Evolutionary conservation across 441 rosid genomes (phyloP).

Genomic region (Adansonia rubrostipa): DNA sequence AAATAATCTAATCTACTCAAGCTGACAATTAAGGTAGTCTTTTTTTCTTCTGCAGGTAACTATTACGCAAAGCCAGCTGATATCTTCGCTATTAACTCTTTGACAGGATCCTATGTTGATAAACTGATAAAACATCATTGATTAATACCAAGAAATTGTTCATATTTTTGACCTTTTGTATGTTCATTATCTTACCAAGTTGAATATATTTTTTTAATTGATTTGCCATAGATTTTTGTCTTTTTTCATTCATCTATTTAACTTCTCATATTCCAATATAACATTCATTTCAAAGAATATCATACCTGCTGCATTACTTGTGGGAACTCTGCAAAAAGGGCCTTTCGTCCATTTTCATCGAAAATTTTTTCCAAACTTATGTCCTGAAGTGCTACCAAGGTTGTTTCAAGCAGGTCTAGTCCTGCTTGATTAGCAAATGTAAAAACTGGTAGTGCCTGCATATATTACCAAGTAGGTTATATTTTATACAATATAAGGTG

Average conservation of each 20-base stretch:
- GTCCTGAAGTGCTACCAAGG: slow-evolving; percentile 71
- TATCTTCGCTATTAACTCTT: background rate
- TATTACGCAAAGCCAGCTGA: background rate
- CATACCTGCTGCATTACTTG: slow-evolving; percentile 79
- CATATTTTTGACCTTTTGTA: background rate
- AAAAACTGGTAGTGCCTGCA: slow-evolving; percentile 64
- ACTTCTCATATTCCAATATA: background rate
- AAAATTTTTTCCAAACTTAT: slow-evolving; percentile 69
- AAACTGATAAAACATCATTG: background rate
- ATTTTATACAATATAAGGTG: background rate
- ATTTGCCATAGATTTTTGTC: background rate
- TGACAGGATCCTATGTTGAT: background rate
- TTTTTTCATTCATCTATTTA: background rate
- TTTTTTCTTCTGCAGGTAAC: background rate
- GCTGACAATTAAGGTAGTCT: background rate
- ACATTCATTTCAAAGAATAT: background rate
- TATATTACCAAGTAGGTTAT: slow-evolving; percentile 13
- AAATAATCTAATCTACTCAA: background rate
- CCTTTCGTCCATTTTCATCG: slow-evolving; percentile 64
- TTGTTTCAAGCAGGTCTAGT: slow-evolving; percentile 80
- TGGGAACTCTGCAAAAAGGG: slow-evolving; percentile 65
- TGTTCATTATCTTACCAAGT: background rate
- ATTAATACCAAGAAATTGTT: background rate
- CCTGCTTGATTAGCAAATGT: slow-evolving; percentile 80
- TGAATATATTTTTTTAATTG: too few species aligned